These are phyloP conservation scores for Lactifluus hygrophoroides DNA, from an alignment of 768 basidiomycete species.

Conservation along the genomic window DNA sequence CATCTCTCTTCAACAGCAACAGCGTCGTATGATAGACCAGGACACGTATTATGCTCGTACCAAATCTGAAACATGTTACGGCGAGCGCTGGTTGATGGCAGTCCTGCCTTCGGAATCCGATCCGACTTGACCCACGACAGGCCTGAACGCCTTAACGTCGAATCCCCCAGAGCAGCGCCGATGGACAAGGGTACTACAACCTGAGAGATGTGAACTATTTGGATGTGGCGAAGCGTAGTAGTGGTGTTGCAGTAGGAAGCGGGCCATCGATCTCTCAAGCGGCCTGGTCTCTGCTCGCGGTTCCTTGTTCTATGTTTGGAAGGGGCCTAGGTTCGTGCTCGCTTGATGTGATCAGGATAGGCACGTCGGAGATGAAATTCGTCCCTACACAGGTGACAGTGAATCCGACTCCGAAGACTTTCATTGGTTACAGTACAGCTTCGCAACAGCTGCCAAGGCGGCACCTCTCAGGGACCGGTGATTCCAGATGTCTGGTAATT, in stretches of 20 bases:
- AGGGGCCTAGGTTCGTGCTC: not conserved
- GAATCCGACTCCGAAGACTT: not conserved
- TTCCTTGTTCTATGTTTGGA: not conserved
- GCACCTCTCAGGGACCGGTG: not conserved
- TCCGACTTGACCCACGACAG: not conserved
- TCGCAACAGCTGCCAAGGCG: not conserved
- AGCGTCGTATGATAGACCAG: not conserved
- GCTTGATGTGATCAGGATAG: not conserved
- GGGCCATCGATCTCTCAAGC: not conserved
- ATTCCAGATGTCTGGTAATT: not conserved
- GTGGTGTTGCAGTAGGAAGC: too few species aligned
- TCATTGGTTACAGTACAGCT: not conserved
- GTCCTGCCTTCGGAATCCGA: too few species aligned
- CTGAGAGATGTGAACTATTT: not conserved
- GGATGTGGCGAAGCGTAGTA: not conserved
- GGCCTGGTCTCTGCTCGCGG: not conserved
- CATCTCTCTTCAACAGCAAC: not conserved
- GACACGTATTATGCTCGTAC: too few species aligned
- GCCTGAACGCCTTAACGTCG: too few species aligned
- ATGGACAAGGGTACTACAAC: not conserved
- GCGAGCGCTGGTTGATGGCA: too few species aligned
- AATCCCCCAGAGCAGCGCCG: not conserved
- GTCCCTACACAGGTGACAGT: not conserved
- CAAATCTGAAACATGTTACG: not conserved
- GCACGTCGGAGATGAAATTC: not conserved